These are phyloP conservation scores for Alternaria angustiovoidea DNA, from an alignment of 2,329 filamentous ascomycete species.

Conservation along the genomic window DNA sequence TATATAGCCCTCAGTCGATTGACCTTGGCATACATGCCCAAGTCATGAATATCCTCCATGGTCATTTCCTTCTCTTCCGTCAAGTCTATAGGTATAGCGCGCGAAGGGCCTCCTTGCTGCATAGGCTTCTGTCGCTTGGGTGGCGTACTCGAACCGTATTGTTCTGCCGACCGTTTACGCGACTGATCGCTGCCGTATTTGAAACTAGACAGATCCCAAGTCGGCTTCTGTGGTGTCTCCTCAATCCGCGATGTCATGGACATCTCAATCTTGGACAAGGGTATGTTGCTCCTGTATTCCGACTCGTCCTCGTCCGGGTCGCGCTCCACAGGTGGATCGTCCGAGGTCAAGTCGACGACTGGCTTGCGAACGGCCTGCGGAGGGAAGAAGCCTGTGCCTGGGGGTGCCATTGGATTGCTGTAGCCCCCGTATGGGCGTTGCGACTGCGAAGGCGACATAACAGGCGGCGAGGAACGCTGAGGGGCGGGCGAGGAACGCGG, in stretches of 20 bases:
- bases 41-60: constrained; percentile 54
- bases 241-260: constrained; percentile 36
- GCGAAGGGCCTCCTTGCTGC: constrained; percentile 43
- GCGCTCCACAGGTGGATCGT: constrained; percentile 61
- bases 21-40: constrained; percentile 60
- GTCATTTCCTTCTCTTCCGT: constrained; percentile 27
- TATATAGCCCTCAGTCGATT: constrained; percentile 60
- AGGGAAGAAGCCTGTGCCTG: constrained; percentile 73
- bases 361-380: constrained; percentile 48
- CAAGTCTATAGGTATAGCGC: constrained; percentile 45
- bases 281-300: constrained; percentile 63
- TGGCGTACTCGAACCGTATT: constrained; percentile 23
- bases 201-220: constrained; percentile 39
- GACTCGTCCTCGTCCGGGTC: constrained; percentile 53
- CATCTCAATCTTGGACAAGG: constrained; percentile 63
- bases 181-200: constrained; percentile 29
- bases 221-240: constrained; percentile 47
- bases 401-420: constrained; percentile 75
- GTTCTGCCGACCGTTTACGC: constrained; percentile 41
- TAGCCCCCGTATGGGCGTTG: constrained; percentile 70
- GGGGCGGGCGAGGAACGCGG: constrained; percentile 82
- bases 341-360: constrained; percentile 54
- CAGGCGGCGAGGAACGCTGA: constrained; percentile 52
- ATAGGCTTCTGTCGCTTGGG: constrained; percentile 37
- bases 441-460: constrained; percentile 61